phyloP scores from a whole-genome alignment of 2,329 filamentous ascomycete genomes.

The Stagonosporopsis cucurbitacearum region DNA sequence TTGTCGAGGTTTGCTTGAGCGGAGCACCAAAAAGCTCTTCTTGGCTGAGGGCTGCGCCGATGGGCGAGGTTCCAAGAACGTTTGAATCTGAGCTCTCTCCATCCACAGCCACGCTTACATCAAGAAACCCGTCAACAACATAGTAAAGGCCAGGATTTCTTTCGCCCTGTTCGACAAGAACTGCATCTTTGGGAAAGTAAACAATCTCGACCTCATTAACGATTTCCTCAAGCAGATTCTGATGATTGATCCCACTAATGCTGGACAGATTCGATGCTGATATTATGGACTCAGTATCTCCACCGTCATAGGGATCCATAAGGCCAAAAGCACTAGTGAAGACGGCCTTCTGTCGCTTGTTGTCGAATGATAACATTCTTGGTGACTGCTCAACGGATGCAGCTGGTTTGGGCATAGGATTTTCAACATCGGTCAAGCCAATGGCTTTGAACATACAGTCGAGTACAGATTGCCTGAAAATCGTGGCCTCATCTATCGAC shows the following conservation, averaged over 20 bases:
- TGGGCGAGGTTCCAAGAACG: slow-evolving; percentile 52
- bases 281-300: slow-evolving; percentile 84
- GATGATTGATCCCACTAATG: slow-evolving; percentile 63
- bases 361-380: slow-evolving; percentile 81
- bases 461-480: slow-evolving; percentile 88
- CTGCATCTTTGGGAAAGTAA: slow-evolving; percentile 92
- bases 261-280: slow-evolving; percentile 54
- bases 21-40: slow-evolving; percentile 45
- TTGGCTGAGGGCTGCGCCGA: slow-evolving; percentile 43
- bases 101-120: slow-evolving; percentile 82
- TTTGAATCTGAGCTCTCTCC: slow-evolving; percentile 60
- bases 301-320: slow-evolving; percentile 83
- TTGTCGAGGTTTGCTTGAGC: slow-evolving; percentile 34
- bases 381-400: slow-evolving; percentile 85
- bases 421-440: slow-evolving; percentile 74
- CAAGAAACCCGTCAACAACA: slow-evolving; percentile 94
- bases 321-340: slow-evolving; percentile 91
- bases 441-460: slow-evolving; percentile 97
- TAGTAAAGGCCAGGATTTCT: slow-evolving; percentile 97
- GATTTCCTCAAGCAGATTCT: slow-evolving; percentile 78
- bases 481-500: slow-evolving; percentile 81
- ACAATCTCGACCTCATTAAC: slow-evolving; percentile 95
- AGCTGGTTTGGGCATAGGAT: slow-evolving; percentile 65
- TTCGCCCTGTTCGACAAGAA: slow-evolving; percentile 95
- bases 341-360: slow-evolving; percentile 76